Percentiles rank a stretch among this genome's conserved stretches.
Evolutionary conservation across 345 rosid species (phyloP).

Genomic region (Eucalyptus brandiana): DNA sequence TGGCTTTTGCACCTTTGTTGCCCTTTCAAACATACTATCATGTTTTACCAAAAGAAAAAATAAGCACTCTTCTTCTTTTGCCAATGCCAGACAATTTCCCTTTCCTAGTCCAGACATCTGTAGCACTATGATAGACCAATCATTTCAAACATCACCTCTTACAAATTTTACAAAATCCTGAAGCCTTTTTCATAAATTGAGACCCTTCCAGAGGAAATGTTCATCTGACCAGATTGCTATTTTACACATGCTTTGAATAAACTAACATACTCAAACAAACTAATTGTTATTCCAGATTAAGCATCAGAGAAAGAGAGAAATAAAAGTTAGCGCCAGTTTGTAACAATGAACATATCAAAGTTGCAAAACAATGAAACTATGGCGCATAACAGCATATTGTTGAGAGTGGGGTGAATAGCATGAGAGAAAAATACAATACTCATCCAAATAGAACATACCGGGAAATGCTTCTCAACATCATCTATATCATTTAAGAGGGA

Average conservation of each 20-base stretch:
- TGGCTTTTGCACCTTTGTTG: neutral
- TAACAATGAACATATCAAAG: neutral
- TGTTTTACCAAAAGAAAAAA: neutral
- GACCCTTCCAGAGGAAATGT: neutral
- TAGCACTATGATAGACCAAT: neutral
- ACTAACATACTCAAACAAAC: neutral
- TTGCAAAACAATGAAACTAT: neutral
- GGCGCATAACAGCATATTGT: neutral
- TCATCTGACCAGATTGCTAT: neutral
- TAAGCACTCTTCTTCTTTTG: neutral
- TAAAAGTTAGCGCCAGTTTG: neutral
- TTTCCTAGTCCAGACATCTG: neutral
- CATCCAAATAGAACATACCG: conserved; percentile 23
- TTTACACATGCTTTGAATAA: neutral
- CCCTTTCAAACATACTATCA: neutral
- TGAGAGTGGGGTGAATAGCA: neutral
- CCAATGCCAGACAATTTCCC: neutral
- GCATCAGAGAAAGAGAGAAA: neutral
- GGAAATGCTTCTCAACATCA: conserved; percentile 90
- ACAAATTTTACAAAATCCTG: neutral
- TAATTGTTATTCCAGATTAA: neutral
- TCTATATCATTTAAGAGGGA: conserved; percentile 81
- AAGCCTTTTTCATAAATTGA: neutral
- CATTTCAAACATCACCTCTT: neutral
- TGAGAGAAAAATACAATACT: neutral